phyloP scores from a whole-genome alignment of 768 basidiomycete genomes.

The Rhizopogon roseolus region DNA sequence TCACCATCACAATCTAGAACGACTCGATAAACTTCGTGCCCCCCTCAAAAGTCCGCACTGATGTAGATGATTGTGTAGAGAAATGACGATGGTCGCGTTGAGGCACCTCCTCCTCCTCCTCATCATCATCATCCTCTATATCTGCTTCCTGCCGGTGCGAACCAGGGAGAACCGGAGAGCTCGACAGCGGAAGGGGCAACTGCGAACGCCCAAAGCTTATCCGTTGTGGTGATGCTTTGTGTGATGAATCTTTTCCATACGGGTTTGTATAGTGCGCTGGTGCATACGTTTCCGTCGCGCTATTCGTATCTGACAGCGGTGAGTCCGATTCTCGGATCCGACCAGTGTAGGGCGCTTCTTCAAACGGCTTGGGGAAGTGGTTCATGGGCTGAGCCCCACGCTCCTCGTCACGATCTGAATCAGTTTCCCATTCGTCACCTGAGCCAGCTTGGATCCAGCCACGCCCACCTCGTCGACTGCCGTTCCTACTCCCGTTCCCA shows the following conservation, averaged over 20 bases:
- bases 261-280: slow-evolving; percentile 14
- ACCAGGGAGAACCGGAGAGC: slow-evolving; percentile 10
- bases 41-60: slow-evolving; percentile 35
- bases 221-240: slow-evolving; percentile 4
- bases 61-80: slow-evolving; percentile 17
- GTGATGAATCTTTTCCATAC: slow-evolving; percentile 12
- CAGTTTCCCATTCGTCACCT: slow-evolving; percentile 43
- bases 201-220: slow-evolving; percentile 17
- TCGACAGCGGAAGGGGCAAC: slow-evolving; percentile 22
- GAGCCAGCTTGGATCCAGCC: slow-evolving; percentile 52
- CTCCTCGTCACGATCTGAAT: slow-evolving; percentile 16
- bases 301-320: slow-evolving; percentile 18
- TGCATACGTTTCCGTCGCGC: slow-evolving; percentile 5
- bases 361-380: slow-evolving; percentile 1
- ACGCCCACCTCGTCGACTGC: slow-evolving; percentile 22
- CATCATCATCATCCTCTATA: slow-evolving; percentile 7
- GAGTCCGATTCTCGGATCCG: slow-evolving; percentile 18
- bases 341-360: background rate
- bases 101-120: slow-evolving; percentile 1
- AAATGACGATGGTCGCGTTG: slow-evolving; percentile 14
- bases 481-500: slow-evolving; percentile 13
- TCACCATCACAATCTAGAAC: slow-evolving; percentile 17
- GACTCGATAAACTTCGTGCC: slow-evolving; percentile 48
- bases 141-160: slow-evolving; percentile 17
- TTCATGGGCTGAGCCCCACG: background rate